Evolutionary conservation across 2,329 filamentous ascomycete genomes (phyloP).

Genomic region (Aspergillus felis): DNA sequence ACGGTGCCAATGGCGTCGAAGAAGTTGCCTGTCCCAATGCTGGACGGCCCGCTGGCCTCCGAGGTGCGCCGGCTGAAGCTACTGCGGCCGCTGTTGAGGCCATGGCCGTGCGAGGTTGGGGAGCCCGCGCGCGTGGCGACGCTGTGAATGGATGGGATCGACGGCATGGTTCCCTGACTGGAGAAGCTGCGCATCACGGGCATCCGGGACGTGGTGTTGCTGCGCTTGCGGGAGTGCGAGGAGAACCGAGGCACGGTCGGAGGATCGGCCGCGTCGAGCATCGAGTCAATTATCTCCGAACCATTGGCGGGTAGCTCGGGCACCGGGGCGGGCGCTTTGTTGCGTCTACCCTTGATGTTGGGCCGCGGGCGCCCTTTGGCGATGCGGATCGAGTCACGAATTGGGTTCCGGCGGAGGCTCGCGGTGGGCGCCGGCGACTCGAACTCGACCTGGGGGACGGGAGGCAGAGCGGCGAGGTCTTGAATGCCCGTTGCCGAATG

Average conservation of each 20-base stretch:
- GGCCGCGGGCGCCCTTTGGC: conserved; percentile 67
- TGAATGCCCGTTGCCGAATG: conserved; percentile 80
- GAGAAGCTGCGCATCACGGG: conserved; percentile 75
- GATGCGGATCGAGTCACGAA: conserved; percentile 84
- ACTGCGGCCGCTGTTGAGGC: conserved; percentile 32
- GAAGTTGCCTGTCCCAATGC: conserved; percentile 54
- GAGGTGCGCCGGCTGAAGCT: conserved; percentile 52
- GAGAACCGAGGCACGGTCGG: conserved; percentile 53
- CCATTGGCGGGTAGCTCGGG: conserved; percentile 30
- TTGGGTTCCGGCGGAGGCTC: conserved; percentile 54
- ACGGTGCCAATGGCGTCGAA: conserved; percentile 88
- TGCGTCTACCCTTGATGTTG: conserved; percentile 36
- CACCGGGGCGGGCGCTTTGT: conserved; percentile 30
- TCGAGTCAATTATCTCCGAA: conserved; percentile 27
- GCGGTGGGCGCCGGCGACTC: conserved; percentile 43
- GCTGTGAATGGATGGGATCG: conserved; percentile 40
- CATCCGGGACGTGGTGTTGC: conserved; percentile 77
- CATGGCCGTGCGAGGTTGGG: conserved; percentile 21
- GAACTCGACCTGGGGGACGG: conserved; percentile 44
- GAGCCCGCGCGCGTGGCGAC: conserved; percentile 54
- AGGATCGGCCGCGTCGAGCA: conserved; percentile 45
- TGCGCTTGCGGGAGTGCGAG: conserved; percentile 76
- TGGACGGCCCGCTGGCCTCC: conserved; percentile 47
- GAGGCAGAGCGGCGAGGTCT: conserved; percentile 62
- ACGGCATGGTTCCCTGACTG: conserved; percentile 35